Base-by-base conservation (phyloP, 2,329 filamentous ascomycete species). In the Paramyrothecium roridum region DNA sequence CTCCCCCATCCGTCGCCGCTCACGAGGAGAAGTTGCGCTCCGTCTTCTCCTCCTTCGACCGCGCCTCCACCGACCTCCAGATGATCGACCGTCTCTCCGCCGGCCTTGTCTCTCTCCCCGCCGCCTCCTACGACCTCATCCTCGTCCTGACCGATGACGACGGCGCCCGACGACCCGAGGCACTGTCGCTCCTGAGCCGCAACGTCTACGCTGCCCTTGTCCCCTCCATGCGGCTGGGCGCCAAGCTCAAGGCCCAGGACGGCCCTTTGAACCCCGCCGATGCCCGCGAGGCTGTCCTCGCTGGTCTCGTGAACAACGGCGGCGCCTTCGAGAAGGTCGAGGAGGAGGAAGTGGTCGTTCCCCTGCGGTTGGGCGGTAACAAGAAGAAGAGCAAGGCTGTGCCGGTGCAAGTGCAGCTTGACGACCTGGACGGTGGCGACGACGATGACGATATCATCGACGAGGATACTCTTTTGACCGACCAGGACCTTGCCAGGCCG, bases 1-100 rank as follows among this genome's bases (percentile, higher is more conserved):
- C 93, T 33, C 93, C 95, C 53, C 93, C 95, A 13, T 96, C 92
- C 22, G 84, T 98, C 65, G 88, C 95, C 62, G 85, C 91, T 54
- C 89, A 96, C 73, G 90, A 93, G 63, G 87, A 91, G 62, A 86
- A 86, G 65, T 81, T 98, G 61, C 83, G 85, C 61, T 77, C 79
- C 62, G 80, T 95, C 59, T 84, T 96, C 66, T 80, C 85, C 56
- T 78, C 85, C 55, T 86, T 91, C 76, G 86, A 95, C 71, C 88
- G 91, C 68, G 77, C 81, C 60, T 79, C 82, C 48, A 93, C 92
- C 59, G 95, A 99, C 69, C 81, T 99, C 53, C 95, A 98, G 73
- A 99, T 99, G 95, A 89, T 99, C 58, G 95, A 99, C 76, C 91
- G 95, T 52, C 83, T 99, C 45, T 86, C 90, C 2, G 84, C 90